These are phyloP conservation scores for Plasmodium yoelii DNA, from an alignment of 169 alveolate genomes.

Conservation along the genomic window DNA sequence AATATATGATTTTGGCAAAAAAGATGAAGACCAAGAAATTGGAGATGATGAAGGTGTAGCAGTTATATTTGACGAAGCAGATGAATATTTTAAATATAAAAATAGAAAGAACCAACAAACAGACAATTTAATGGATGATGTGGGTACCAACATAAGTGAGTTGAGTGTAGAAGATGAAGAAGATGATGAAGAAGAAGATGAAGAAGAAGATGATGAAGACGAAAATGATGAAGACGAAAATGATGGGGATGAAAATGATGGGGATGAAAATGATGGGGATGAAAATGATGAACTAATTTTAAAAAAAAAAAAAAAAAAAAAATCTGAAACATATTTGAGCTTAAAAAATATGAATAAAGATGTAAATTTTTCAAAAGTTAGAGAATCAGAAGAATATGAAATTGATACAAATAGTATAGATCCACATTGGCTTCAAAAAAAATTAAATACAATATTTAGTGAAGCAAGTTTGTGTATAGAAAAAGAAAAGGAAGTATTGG, in stretches of 20 bases:
- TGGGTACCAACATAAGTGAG: slow-evolving; percentile 55
- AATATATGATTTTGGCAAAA: slow-evolving; percentile 81
- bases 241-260: slow-evolving; percentile 42
- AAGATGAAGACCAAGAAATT: slow-evolving; percentile 78
- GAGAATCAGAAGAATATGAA: slow-evolving; percentile 31
- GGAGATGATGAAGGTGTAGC: slow-evolving; percentile 83
- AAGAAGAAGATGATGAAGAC: slow-evolving; percentile 49
- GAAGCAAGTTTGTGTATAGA: slow-evolving; percentile 90
- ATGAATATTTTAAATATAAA: slow-evolving; percentile 76
- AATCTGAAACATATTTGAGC: slow-evolving; percentile 57
- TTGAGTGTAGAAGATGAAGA: slow-evolving; percentile 71
- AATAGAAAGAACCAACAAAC: slow-evolving; percentile 69
- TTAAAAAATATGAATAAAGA: slow-evolving; percentile 63
- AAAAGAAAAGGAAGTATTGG: slow-evolving; percentile 91
- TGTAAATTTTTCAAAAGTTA: background rate
- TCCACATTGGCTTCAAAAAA: slow-evolving; percentile 97
- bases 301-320: slow-evolving; percentile 81
- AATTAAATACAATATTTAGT: slow-evolving; percentile 87
- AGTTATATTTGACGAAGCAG: slow-evolving; percentile 88
- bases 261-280: slow-evolving; percentile 51
- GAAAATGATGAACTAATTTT: slow-evolving; percentile 78
- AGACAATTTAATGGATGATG: slow-evolving; percentile 65
- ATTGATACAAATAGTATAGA: slow-evolving; percentile 89
- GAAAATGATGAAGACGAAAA: slow-evolving; percentile 77
- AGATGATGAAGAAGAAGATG: slow-evolving; percentile 37